Base-by-base conservation (phyloP, 495 filamentous ascomycete genomes). In the Platismatia glauca region DNA sequence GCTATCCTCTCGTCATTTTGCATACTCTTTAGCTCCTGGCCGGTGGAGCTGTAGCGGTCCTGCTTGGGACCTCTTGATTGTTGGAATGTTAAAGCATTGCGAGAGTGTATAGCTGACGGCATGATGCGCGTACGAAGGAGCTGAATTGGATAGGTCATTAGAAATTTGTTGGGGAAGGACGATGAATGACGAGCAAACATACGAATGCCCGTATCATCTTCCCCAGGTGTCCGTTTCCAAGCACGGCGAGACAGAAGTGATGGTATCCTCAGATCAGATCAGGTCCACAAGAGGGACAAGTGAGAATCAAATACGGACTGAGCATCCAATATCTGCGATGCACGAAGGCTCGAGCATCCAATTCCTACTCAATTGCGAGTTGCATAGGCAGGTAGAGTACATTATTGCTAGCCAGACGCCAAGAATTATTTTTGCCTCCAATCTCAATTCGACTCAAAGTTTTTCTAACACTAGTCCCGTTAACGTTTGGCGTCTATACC, bases 191-290 rank as follows among this genome's bases (percentile, higher is more conserved):
- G 1, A 55, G 48, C 11, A 41, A 41, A 39, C 63, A 27, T 41
- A 65, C 63, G 50, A 62, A 50, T 37, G 59, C 53, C 41, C 59
- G 35, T 61, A 57, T 38, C 62, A 64, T 64, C 15, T 59, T 60
- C 22, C 62, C 27, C 31, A 12, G 18, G 11, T 34, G 4, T 7
- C 13, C 16, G 1, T 55, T n/a, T 44, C 4, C 1, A 16, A 53
- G 50, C 50, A 53, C 29, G 29, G 15, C 27, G 7, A 53, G 50
- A 33, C 29, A 11, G 16, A 53, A 8, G 8, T 33, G 29, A 33
- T 3, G 50, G 29, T 53, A 53, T 33, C 15, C 27, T 29, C 24
- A 52, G 48, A 33, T 53, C 27, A 33, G 15, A 20, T 7, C 50
- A 53, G 33, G 11, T 33, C n/a, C n/a, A n/a, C n/a, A n/a, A n/a